Percentiles rank a stretch among this genome's conserved stretches.
Conservation (phyloP, 2,329 filamentous ascomycete genomes). For the Plectosphaerella cucumerina region DNA sequence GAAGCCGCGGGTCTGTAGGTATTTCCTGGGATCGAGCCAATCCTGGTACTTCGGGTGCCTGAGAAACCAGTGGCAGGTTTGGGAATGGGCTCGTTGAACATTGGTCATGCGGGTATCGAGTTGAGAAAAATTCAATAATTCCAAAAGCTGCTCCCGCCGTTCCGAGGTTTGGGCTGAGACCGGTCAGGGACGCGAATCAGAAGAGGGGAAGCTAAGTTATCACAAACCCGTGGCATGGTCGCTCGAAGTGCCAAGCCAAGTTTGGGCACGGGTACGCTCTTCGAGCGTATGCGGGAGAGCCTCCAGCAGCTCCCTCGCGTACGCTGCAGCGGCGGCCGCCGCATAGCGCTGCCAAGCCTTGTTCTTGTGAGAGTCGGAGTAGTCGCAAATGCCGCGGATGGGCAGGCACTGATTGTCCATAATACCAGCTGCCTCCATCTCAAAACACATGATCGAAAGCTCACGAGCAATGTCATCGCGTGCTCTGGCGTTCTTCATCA, state of each 20-base stretch:
- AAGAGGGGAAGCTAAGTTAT: too few relatives aligned
- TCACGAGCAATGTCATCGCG: conserved; percentile 21
- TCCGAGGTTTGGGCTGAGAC: not conserved
- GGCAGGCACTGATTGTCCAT: conserved; percentile 19
- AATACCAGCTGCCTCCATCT: conserved; percentile 21
- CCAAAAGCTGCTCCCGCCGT: conserved; percentile 9
- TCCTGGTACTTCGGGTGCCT: conserved; percentile 22
- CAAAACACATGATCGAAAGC: conserved; percentile 11
- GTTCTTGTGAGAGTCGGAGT: conserved; percentile 32
- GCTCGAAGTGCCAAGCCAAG: not conserved
- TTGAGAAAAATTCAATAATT: conserved; percentile 31
- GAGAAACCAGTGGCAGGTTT: conserved; percentile 38
- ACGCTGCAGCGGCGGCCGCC: conserved; percentile 23
- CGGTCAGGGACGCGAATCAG: too few relatives aligned
- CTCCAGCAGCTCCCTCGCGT: conserved; percentile 11
- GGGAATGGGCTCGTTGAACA: conserved; percentile 29
- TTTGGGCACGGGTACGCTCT: not conserved
- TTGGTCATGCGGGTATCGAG: conserved; percentile 29
- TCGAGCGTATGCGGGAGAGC: rapidly evolving
- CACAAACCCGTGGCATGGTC: not conserved
- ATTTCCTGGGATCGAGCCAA: conserved; percentile 29
- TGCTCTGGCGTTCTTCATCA: conserved; percentile 23
- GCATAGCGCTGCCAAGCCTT: conserved; percentile 29
- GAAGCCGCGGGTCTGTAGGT: conserved; percentile 29
- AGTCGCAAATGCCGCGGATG: conserved; percentile 31